Evolutionary conservation across 225 moss, liverwort and hornwort genomes (phyloP).

Genomic region (Physcomitrium patens): DNA sequence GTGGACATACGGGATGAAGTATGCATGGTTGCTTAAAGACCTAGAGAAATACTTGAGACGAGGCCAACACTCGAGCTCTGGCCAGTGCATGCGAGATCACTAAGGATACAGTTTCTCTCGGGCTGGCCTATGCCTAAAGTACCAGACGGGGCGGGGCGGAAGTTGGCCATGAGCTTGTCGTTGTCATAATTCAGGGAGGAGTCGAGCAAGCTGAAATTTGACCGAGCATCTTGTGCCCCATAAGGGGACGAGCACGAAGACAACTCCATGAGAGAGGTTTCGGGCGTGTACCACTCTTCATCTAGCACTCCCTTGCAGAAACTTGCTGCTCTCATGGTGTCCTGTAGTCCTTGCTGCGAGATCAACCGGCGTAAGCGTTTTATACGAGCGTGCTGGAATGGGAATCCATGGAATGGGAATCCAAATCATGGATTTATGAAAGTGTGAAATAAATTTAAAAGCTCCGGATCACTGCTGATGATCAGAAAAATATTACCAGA

Average conservation of each 20-base stretch:
- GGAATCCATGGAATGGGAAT: too few species aligned
- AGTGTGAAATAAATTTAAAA: too few species aligned
- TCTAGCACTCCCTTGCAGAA: constrained; percentile 42
- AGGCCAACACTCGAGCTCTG: constrained; percentile 32
- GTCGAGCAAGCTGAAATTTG: constrained; percentile 42
- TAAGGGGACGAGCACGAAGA: constrained; percentile 35
- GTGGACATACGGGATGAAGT: constrained; percentile 59
- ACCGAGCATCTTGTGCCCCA: constrained; percentile 24
- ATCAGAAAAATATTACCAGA: too few species aligned
- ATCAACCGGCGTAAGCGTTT: background rate
- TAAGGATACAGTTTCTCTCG: constrained; percentile 19
- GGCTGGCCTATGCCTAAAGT: constrained; percentile 24
- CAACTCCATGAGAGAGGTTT: constrained; percentile 45
- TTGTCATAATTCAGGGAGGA: constrained; percentile 28
- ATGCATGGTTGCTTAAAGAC: constrained; percentile 21
- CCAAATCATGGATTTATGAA: background rate
- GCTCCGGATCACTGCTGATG: too few species aligned
- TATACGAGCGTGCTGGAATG: background rate
- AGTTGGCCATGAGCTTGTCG: constrained; percentile 35
- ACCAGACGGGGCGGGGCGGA: constrained; percentile 20
- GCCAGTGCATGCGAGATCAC: constrained; percentile 29
- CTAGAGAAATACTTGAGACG: constrained; percentile 49
- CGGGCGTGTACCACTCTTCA: constrained; percentile 56
- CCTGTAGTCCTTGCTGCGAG: constrained; percentile 26
- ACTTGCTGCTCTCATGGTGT: constrained; percentile 16